These are phyloP conservation scores for Xylariaceae sp. DNA, from an alignment of 2,329 filamentous ascomycete species.

Conservation along the genomic window DNA sequence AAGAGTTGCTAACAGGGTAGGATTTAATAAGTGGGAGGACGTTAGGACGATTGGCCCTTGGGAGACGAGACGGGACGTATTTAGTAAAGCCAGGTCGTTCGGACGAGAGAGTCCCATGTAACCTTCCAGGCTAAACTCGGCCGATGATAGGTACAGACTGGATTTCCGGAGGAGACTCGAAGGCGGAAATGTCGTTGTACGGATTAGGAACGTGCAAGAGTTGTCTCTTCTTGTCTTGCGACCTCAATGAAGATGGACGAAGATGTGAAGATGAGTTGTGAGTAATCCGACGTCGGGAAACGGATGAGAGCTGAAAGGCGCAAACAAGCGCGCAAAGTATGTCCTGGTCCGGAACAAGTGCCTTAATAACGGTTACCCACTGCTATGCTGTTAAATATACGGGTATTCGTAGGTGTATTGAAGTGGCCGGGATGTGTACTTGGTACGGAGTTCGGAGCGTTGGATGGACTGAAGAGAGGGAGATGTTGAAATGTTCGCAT, in stretches of 20 bases:
- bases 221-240: no score
- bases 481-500: neutral
- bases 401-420: neutral
- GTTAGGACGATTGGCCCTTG: no score
- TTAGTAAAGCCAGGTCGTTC: no score
- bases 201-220: no score
- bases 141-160: no score
- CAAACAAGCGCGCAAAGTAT: no score
- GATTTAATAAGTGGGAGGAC: neutral
- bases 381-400: neutral
- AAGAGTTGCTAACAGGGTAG: conserved; percentile 1
- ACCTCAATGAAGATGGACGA: no score
- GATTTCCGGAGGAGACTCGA: no score
- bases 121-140: neutral
- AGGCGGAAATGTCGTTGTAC: no score
- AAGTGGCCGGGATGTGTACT: neutral
- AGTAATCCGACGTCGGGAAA: neutral
- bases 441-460: no score
- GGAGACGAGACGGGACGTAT: no score
- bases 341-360: neutral
- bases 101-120: neutral
- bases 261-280: no score
- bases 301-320: neutral
- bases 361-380: neutral
- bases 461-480: neutral